Evolutionary conservation across 2,329 filamentous ascomycete genomes (phyloP).

Genomic region (Didymella sp.): DNA sequence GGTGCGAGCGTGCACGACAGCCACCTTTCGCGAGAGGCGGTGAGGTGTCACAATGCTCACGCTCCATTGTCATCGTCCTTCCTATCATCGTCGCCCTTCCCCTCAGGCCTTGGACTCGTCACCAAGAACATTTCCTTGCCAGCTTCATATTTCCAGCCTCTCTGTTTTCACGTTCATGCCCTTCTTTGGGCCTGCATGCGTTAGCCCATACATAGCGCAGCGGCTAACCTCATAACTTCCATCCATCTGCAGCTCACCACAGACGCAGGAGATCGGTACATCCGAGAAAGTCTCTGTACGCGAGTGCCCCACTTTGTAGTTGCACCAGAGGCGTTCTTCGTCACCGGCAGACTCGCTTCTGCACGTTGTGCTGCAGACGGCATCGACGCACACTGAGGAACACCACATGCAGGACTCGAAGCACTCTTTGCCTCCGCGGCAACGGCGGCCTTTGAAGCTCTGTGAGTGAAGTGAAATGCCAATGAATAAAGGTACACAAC

Average conservation of each 20-base stretch:
- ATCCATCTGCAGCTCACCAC: constrained; percentile 32
- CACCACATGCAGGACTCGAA: constrained; percentile 15
- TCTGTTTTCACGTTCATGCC: constrained; percentile 14
- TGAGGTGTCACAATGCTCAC: constrained; percentile 32
- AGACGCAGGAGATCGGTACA: constrained; percentile 22
- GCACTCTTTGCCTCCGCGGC: neutral
- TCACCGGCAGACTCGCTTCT: constrained; percentile 28
- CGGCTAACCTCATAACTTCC: constrained; percentile 21
- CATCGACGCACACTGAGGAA: constrained; percentile 10
- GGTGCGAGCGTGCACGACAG: constrained; percentile 29
- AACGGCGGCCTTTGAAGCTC: neutral
- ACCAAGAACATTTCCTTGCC: neutral
- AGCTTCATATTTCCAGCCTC: constrained; percentile 1
- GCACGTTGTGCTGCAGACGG: constrained; percentile 24
- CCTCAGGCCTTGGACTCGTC: neutral
- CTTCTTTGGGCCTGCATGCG: constrained; percentile 38
- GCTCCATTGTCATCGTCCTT: constrained; percentile 19
- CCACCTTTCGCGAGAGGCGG: constrained; percentile 34
- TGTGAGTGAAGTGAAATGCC: neutral
- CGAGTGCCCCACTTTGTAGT: constrained; percentile 23
- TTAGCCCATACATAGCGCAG: constrained; percentile 32
- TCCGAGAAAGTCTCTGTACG: constrained; percentile 30
- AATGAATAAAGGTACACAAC: neutral
- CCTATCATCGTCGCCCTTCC: constrained; percentile 8
- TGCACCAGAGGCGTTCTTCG: constrained; percentile 26